Conservation (phyloP, 768 basidiomycete species). For the Saitozyma podzolica region DNA sequence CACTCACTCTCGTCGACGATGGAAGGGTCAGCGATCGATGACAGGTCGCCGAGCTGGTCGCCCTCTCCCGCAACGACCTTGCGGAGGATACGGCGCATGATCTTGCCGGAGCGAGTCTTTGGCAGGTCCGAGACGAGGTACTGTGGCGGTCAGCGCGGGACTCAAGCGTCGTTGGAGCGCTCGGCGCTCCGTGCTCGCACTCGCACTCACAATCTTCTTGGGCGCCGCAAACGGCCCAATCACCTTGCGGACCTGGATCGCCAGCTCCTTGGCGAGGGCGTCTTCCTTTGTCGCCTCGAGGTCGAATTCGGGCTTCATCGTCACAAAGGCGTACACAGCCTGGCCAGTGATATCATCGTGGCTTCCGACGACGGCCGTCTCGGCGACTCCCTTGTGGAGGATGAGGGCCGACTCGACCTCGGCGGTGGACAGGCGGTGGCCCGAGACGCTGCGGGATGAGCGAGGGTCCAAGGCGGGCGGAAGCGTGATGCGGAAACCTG, state of each 20-base stretch:
- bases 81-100: constrained; percentile 91
- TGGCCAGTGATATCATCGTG: constrained; percentile 53
- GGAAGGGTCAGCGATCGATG: constrained; percentile 83
- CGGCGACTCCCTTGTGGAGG: constrained; percentile 89
- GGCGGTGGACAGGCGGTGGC: constrained; percentile 93
- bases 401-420: constrained; percentile 98
- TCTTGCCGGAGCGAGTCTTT: constrained; percentile 94
- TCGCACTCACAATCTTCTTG: constrained; percentile 74
- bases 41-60: constrained; percentile 88
- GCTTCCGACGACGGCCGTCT: constrained; percentile 68
- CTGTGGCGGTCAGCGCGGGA: constrained; percentile 7
- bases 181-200: neutral
- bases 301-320: constrained; percentile 88
- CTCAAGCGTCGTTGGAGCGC: neutral
- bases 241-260: constrained; percentile 92
- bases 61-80: constrained; percentile 86
- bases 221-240: constrained; percentile 98
- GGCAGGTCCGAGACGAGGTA: constrained; percentile 66
- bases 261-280: constrained; percentile 77
- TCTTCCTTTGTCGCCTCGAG: constrained; percentile 71
- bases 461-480: too few relatives aligned
- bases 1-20: constrained; percentile 67
- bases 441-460: constrained; percentile 63
- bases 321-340: constrained; percentile 91
- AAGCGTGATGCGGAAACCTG: too few relatives aligned